Percentiles rank a stretch among this genome's conserved stretches.
Conservation (phyloP, 2,329 filamentous ascomycete genomes). For the Penicillium sclerotiorum region DNA sequence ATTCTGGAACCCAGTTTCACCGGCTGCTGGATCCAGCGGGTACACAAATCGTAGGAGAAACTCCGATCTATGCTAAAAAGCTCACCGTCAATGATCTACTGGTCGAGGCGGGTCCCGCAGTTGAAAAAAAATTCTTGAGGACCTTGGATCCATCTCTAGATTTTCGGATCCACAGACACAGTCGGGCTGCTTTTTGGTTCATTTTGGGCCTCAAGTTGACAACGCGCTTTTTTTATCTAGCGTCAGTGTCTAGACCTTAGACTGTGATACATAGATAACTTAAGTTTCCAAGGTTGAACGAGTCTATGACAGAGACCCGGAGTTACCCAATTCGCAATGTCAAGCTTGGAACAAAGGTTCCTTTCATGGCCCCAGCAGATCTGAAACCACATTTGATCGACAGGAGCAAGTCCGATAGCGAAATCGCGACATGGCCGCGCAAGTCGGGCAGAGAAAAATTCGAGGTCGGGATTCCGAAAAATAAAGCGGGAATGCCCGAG, state of each 20-base stretch:
- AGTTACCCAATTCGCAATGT: too few relatives aligned
- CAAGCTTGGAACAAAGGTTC: too few relatives aligned
- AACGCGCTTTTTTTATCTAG: too few relatives aligned
- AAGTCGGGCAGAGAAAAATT: slow-evolving; percentile 17
- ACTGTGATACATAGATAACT: too few relatives aligned
- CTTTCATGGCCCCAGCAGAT: neutral
- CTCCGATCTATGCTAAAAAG: slow-evolving; percentile 14
- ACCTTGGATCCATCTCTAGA: slow-evolving; percentile 8
- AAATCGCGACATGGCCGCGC: slow-evolving; percentile 10
- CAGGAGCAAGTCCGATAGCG: slow-evolving; percentile 12
- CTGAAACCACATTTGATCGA: slow-evolving; percentile 9
- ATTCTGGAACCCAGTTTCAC: slow-evolving; percentile 26
- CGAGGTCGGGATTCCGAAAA: slow-evolving; percentile 30
- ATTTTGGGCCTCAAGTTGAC: too few relatives aligned
- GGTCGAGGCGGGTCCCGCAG: slow-evolving; percentile 14
- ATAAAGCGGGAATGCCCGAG: slow-evolving; percentile 23
- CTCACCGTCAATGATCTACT: slow-evolving; percentile 23
- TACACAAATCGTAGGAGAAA: slow-evolving; percentile 8
- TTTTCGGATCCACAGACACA: neutral
- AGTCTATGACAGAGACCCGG: too few relatives aligned
- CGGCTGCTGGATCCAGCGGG: slow-evolving; percentile 18
- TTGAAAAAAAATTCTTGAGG: slow-evolving; percentile 9
- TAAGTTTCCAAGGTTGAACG: too few relatives aligned
- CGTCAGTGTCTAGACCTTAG: too few relatives aligned
- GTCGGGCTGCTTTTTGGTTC: too few relatives aligned